phyloP scores from a whole-genome alignment of 2,329 filamentous ascomycete species.

The Fusarium abutilonis region DNA sequence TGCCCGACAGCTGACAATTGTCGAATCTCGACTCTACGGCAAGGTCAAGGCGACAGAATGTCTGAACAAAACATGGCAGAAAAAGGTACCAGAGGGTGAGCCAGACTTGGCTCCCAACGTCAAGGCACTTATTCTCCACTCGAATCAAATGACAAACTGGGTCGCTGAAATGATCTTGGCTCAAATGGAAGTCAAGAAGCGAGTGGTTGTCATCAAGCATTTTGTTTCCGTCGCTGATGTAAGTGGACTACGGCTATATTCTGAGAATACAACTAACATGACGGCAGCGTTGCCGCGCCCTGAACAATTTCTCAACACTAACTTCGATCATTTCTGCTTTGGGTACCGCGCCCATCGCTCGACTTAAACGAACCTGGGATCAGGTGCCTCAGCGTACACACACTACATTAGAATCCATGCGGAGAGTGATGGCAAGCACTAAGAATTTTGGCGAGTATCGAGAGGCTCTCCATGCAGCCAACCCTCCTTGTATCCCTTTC shows the following conservation, averaged over 20 bases:
- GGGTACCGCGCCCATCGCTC: conserved; percentile 92
- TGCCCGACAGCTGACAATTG: conserved; percentile 95
- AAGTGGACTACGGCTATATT: conserved; percentile 53
- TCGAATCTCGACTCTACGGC: conserved; percentile 92
- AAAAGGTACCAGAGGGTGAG: conserved; percentile 84
- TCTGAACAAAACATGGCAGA: conserved; percentile 98
- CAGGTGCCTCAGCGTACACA: conserved; percentile 89
- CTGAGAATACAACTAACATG: conserved; percentile 25
- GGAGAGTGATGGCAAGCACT: conserved; percentile 92
- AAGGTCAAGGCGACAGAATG: conserved; percentile 97
- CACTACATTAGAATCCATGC: conserved; percentile 86
- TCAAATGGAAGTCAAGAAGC: conserved; percentile 92
- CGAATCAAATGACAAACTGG: conserved; percentile 99
- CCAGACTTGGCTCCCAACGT: conserved; percentile 91
- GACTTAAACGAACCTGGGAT: conserved; percentile 92
- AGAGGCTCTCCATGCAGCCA: conserved; percentile 89
- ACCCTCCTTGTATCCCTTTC: conserved; percentile 97
- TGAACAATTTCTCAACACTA: conserved; percentile 98
- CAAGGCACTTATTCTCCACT: conserved; percentile 95
- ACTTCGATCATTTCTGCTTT: conserved; percentile 98
- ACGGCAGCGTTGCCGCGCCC: conserved; percentile 82
- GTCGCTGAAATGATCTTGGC: conserved; percentile 98
- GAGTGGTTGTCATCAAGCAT: conserved; percentile 97
- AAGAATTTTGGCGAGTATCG: conserved; percentile 99
- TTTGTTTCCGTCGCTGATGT: conserved; percentile 97